Conservation (phyloP, 1,139 yeast species). For the Yamadazyma oceani region DNA sequence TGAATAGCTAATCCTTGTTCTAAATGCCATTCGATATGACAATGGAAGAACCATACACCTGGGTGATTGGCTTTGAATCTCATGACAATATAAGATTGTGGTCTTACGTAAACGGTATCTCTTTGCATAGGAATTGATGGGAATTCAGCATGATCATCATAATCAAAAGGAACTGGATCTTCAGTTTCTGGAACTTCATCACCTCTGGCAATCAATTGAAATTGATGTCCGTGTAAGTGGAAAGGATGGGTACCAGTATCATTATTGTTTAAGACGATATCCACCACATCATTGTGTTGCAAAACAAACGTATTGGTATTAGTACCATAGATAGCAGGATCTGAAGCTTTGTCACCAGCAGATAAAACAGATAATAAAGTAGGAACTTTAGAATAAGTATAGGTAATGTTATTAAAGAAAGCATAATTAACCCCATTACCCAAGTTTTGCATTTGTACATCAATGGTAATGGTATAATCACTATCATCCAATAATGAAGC, state of each 20-base stretch:
- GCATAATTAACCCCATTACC: slow-evolving; percentile 77
- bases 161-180: slow-evolving; percentile 50
- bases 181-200: slow-evolving; percentile 50
- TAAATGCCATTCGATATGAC: slow-evolving; percentile 94
- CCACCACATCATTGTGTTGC: slow-evolving; percentile 63
- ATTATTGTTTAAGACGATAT: slow-evolving; percentile 66
- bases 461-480: slow-evolving; percentile 58
- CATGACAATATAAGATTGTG: slow-evolving; percentile 64
- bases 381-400: slow-evolving; percentile 65
- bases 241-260: slow-evolving; percentile 93
- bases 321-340: slow-evolving; percentile 60
- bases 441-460: slow-evolving; percentile 64
- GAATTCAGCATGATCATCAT: slow-evolving; percentile 48
- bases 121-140: slow-evolving; percentile 65
- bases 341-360: slow-evolving; percentile 45
- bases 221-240: slow-evolving; percentile 85
- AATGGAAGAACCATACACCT: slow-evolving; percentile 92
- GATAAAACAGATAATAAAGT: slow-evolving; percentile 59
- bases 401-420: slow-evolving; percentile 68
- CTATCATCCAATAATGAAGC: slow-evolving; percentile 52
- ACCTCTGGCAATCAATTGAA: slow-evolving; percentile 71
- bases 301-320: slow-evolving; percentile 65
- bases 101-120: slow-evolving; percentile 64
- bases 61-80: slow-evolving; percentile 81
- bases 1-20: slow-evolving; percentile 79